These are phyloP conservation scores for Lathyrus tuberosus DNA, from an alignment of 306 rosid genomes.

Conservation along the genomic window DNA sequence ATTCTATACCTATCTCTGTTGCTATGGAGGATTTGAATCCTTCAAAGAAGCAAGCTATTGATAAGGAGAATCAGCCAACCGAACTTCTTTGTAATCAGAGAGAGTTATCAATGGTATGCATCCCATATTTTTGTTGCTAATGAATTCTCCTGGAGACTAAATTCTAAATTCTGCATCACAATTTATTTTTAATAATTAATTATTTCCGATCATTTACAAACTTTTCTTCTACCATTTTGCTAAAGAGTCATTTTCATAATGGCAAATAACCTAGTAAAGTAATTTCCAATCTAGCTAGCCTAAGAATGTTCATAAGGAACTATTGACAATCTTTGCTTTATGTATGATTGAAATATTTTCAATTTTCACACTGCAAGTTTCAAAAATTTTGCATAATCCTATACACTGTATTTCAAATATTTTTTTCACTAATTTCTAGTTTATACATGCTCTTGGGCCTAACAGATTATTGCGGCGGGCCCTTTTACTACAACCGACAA, in stretches of 20 bases:
- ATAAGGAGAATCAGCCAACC: constrained; percentile 52
- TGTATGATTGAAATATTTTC: constrained; percentile 8
- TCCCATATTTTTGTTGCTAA: constrained; percentile 21
- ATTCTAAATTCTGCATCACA: neutral
- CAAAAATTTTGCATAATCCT: constrained; percentile 18
- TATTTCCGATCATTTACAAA: neutral
- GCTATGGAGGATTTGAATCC: constrained; percentile 59
- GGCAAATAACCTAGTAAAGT: neutral
- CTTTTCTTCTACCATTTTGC: constrained; percentile 27
- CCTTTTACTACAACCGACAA: constrained; percentile 92
- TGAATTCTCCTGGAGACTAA: constrained; percentile 27
- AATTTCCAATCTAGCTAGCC: constrained; percentile 28
- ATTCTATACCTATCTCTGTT: constrained; percentile 55
- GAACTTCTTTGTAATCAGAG: constrained; percentile 46
- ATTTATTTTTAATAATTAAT: constrained; percentile 7
- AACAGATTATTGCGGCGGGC: constrained; percentile 93
- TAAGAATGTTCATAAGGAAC: constrained; percentile 8
- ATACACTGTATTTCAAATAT: neutral
- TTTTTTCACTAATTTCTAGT: constrained; percentile 28
- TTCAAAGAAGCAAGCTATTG: constrained; percentile 74
- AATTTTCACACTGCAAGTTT: neutral
- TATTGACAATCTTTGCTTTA: constrained; percentile 5
- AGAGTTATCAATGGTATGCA: constrained; percentile 71
- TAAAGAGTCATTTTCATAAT: constrained; percentile 5
- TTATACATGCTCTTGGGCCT: constrained; percentile 29